Conservation (phyloP, 2,329 filamentous ascomycete genomes). For the Thielaviopsis euricoi region DNA sequence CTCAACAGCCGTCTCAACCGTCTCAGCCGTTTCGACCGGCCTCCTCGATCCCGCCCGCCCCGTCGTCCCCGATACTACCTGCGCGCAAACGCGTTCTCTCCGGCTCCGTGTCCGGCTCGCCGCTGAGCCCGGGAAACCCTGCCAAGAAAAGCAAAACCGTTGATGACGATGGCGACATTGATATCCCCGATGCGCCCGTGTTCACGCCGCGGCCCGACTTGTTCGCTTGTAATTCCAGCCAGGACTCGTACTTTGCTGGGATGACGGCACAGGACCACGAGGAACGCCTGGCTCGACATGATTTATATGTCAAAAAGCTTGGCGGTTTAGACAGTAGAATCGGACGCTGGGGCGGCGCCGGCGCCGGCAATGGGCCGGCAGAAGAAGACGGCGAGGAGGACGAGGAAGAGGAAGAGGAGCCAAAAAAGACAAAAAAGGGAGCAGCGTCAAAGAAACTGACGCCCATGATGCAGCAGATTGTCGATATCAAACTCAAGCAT, state of each 20-base stretch:
- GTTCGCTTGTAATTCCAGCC: constrained; percentile 5
- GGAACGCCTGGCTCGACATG: constrained; percentile 43
- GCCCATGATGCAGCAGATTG: constrained; percentile 81
- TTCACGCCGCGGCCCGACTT: not conserved
- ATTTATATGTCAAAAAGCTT: constrained; percentile 77
- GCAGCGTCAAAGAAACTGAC: constrained; percentile 50
- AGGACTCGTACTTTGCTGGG: constrained; percentile 12
- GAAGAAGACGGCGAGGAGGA: constrained; percentile 40
- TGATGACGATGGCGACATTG: not conserved
- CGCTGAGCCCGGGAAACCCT: constrained; percentile 10
- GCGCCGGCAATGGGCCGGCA: constrained; percentile 34
- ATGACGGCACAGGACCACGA: constrained; percentile 41
- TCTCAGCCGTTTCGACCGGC: constrained; percentile 14
- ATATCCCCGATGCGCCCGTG: not conserved
- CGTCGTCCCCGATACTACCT: constrained; percentile 17
- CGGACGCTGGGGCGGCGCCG: constrained; percentile 37
- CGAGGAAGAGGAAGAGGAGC: constrained; percentile 39
- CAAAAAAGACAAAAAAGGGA: constrained; percentile 29
- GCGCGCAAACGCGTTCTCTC: constrained; percentile 13
- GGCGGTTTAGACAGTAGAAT: constrained; percentile 71
- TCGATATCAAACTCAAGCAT: constrained; percentile 86
- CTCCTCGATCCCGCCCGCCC: constrained; percentile 11
- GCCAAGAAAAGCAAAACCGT: constrained; percentile 8
- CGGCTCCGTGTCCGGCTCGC: constrained; percentile 10
- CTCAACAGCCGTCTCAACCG: constrained; percentile 18